Conservation (phyloP, 2,329 filamentous ascomycete species). For the Zasmidium cellare region DNA sequence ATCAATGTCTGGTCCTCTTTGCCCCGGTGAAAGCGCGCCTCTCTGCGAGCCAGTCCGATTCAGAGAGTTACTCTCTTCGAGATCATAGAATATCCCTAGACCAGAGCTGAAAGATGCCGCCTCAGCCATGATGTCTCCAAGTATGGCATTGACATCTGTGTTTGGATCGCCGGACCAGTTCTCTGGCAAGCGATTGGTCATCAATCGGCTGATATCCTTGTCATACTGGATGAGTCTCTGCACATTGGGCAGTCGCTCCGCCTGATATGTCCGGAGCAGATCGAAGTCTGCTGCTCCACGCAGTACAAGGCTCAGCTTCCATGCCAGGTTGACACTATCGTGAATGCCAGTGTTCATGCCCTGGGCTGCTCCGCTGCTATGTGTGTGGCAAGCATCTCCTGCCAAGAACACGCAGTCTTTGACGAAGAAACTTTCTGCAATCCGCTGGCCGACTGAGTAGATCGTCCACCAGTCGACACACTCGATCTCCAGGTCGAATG, state of each 20-base stretch:
- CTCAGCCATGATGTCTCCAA: constrained; percentile 22
- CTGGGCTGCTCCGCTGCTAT: constrained; percentile 39
- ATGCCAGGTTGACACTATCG: constrained; percentile 12
- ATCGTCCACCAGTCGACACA: constrained; percentile 33
- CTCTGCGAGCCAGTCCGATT: constrained; percentile 9
- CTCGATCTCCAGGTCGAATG: constrained; percentile 42
- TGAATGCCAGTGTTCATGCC: constrained; percentile 41
- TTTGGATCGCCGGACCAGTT: constrained; percentile 18
- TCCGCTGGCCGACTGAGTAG: background rate
- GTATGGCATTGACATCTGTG: constrained; percentile 20
- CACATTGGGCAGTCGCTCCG: constrained; percentile 23
- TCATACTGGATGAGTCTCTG: constrained; percentile 26
- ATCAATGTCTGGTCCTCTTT: constrained; percentile 48
- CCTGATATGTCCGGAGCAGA: constrained; percentile 19
- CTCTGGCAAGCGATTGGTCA: constrained; percentile 25
- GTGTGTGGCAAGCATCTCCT: background rate
- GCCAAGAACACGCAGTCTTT: background rate
- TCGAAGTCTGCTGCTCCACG: constrained; percentile 11
- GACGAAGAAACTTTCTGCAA: constrained; percentile 1
- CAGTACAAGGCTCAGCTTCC: constrained; percentile 24
- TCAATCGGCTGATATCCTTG: constrained; percentile 23
- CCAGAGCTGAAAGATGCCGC: constrained; percentile 26
- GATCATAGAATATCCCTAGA: constrained; percentile 23
- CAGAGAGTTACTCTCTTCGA: constrained; percentile 9
- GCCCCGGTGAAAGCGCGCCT: constrained; percentile 38